A percentile compares a stretch with the other conserved stretches of the same genome.
These are phyloP conservation scores for Phlegmacium glaucopus DNA, from an alignment of 768 basidiomycete species.

Conservation along the genomic window DNA sequence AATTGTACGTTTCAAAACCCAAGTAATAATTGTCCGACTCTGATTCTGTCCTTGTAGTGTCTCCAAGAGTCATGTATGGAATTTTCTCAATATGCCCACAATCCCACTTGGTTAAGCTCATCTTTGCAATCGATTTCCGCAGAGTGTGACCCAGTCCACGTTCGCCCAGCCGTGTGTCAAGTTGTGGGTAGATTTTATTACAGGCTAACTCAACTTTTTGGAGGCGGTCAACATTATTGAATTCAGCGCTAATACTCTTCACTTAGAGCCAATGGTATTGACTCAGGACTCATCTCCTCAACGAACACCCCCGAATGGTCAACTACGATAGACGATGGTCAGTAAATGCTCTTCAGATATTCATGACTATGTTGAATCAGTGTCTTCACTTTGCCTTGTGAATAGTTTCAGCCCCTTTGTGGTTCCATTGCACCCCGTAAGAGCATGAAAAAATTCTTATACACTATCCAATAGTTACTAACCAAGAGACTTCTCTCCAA, in stretches of 20 bases:
- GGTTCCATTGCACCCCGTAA: slow-evolving; percentile 48
- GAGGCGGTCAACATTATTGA: not conserved
- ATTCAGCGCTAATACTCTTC: not conserved
- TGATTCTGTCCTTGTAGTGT: slow-evolving; percentile 19
- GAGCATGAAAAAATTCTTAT: not conserved
- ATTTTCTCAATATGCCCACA: not conserved
- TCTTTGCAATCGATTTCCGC: not conserved
- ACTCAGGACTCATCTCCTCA: slow-evolving; percentile 43
- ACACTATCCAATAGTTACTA: not conserved
- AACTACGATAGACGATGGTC: slow-evolving; percentile 30
- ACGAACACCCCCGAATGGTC: slow-evolving; percentile 34
- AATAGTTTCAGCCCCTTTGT: slow-evolving; percentile 39
- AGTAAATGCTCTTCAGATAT: not conserved
- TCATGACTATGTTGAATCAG: not conserved
- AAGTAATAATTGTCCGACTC: not conserved
- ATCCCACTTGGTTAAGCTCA: slow-evolving; percentile 1
- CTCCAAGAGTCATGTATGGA: slow-evolving; percentile 36
- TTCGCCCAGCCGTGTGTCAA: slow-evolving; percentile 33
- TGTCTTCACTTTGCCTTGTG: not conserved
- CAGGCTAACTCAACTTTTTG: too few species aligned
- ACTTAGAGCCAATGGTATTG: slow-evolving; percentile 27
- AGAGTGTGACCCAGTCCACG: slow-evolving; percentile 39
- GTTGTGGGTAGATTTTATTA: slow-evolving; percentile 17
- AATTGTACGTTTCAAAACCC: slow-evolving; percentile 30
- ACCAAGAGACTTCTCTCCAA: not conserved